These are phyloP conservation scores for Leccinum obscurum DNA, from an alignment of 768 basidiomycete species.

Conservation along the genomic window DNA sequence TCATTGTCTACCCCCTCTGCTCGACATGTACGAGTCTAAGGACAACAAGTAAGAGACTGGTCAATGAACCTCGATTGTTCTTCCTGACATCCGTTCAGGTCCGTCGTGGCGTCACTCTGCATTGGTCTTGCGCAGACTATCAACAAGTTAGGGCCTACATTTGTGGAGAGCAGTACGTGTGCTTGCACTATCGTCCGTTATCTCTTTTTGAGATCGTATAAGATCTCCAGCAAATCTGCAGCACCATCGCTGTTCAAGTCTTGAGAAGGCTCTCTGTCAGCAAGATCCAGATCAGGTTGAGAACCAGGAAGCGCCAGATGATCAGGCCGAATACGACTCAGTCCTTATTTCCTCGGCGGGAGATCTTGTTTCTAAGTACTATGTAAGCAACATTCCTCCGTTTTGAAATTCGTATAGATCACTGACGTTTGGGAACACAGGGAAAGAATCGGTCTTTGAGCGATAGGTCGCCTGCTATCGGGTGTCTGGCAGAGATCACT, in stretches of 20 bases:
- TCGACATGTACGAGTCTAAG: conserved; percentile 91
- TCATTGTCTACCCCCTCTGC: conserved; percentile 68
- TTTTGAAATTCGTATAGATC: neutral
- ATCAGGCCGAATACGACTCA: conserved; percentile 95
- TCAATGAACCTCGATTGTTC: conserved; percentile 3
- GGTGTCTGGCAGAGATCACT: conserved; percentile 94
- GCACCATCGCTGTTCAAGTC: conserved; percentile 71
- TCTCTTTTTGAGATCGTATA: conserved; percentile 9
- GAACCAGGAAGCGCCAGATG: conserved; percentile 79
- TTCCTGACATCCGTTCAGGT: conserved; percentile 44
- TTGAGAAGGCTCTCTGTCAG: conserved; percentile 94
- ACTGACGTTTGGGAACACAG: conserved; percentile 38
- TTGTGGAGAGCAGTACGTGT: conserved; percentile 74
- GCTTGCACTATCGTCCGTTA: neutral
- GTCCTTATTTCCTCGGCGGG: conserved; percentile 92
- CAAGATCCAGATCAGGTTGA: conserved; percentile 94
- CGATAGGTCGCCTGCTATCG: conserved; percentile 91
- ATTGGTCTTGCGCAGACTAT: conserved; percentile 89
- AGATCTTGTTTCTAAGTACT: conserved; percentile 95
- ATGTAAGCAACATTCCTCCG: conserved; percentile 51
- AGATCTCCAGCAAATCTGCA: conserved; percentile 80
- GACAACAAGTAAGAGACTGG: conserved; percentile 85
- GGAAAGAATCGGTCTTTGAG: conserved; percentile 84
- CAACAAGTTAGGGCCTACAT: conserved; percentile 86
- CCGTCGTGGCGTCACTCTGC: conserved; percentile 86